A percentile compares a stretch with the other conserved stretches of the same genome.
Conservation (phyloP, 2,329 filamentous ascomycete genomes). For the Geosmithia flava region DNA sequence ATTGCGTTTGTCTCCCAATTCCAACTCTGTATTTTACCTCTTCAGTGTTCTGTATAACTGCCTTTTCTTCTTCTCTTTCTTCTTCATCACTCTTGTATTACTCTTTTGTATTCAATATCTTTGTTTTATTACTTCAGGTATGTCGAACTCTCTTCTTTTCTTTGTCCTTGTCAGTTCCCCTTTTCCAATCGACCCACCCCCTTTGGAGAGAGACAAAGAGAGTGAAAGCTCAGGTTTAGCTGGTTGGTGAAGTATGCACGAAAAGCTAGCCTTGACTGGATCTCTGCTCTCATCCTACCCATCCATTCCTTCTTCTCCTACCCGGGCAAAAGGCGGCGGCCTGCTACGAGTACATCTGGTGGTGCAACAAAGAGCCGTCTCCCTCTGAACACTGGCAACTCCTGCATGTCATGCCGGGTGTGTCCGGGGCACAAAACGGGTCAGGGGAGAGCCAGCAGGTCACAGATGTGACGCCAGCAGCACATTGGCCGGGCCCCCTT, state of each 20-base stretch:
- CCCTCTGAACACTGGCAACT: neutral
- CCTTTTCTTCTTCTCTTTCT: neutral
- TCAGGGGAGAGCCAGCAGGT: neutral
- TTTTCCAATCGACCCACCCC: neutral
- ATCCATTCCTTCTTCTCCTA: neutral
- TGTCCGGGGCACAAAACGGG: neutral
- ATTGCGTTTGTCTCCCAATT: neutral
- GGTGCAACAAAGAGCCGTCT: neutral
- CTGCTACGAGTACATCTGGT: neutral
- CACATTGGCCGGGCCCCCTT: no score
- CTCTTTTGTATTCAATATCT: neutral
- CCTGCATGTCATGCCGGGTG: neutral
- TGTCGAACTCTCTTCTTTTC: neutral
- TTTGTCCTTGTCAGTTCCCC: neutral
- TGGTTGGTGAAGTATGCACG: neutral
- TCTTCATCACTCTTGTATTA: neutral
- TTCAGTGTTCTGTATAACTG: neutral
- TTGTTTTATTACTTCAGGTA: constrained; percentile 1
- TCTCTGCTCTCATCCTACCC: neutral
- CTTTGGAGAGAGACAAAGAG: neutral
- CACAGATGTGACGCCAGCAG: no score
- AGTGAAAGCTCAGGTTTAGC: neutral
- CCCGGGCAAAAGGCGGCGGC: neutral
- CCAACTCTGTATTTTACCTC: neutral
- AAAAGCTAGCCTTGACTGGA: neutral